Conservation (phyloP, 1,139 yeast genomes). For the Taphrina confusa region DNA sequence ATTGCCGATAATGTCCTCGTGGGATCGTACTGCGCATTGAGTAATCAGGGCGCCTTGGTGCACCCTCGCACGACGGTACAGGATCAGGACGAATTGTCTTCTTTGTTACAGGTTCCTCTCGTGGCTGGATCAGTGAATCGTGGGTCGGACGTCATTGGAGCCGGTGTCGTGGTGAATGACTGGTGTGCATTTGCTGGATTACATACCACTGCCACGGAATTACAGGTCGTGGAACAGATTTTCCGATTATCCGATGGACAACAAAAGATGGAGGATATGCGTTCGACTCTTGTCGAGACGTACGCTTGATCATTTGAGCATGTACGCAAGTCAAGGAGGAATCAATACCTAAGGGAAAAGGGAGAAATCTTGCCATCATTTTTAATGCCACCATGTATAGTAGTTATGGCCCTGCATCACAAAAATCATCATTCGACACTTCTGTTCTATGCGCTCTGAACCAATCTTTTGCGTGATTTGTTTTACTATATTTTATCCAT, state of each 20-base stretch:
- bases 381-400: constrained; percentile 3
- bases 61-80: constrained; percentile 97
- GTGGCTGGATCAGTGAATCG: constrained; percentile 99
- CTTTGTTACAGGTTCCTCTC: constrained; percentile 91
- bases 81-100: constrained; percentile 96
- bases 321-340: too few species aligned
- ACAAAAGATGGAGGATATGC: constrained; percentile 75
- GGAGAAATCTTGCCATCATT: background rate
- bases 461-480: too few species aligned
- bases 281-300: constrained; percentile 89
- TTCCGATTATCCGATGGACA: constrained; percentile 84
- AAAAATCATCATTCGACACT: background rate
- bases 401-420: constrained; percentile 4
- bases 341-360: too few species aligned
- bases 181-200: constrained; percentile 96
- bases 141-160: constrained; percentile 91
- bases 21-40: constrained; percentile 90
- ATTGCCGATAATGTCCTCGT: constrained; percentile 97
- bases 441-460: too few species aligned
- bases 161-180: constrained; percentile 98
- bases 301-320: constrained; percentile 51
- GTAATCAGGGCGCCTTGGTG: constrained; percentile 97
- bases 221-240: constrained; percentile 93
- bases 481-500: too few species aligned
- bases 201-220: constrained; percentile 98